These are phyloP conservation scores for Vitis rupestris DNA, from an alignment of 164 flowering plant genomes.

Conservation along the genomic window DNA sequence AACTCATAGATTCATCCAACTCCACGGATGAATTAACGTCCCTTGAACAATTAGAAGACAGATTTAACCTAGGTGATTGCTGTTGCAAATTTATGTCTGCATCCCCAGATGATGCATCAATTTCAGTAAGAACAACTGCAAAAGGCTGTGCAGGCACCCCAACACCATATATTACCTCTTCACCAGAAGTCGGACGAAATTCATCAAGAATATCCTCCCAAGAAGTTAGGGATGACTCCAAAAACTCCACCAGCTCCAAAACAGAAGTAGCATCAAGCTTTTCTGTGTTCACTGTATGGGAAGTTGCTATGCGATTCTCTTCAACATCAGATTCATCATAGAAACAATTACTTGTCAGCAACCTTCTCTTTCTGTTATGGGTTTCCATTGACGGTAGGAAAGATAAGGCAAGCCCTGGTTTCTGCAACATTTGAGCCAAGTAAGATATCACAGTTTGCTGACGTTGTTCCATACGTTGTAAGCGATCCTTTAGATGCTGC, in stretches of 20 bases:
- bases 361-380: slow-evolving; percentile 55
- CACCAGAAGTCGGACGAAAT: slow-evolving; percentile 8
- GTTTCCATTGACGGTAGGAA: slow-evolving; percentile 24
- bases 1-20: slow-evolving; percentile 40
- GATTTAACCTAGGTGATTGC: background rate
- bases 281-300: slow-evolving; percentile 24
- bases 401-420: slow-evolving; percentile 35
- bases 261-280: slow-evolving; percentile 17
- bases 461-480: slow-evolving; percentile 28
- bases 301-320: slow-evolving; percentile 19
- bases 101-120: slow-evolving; percentile 6
- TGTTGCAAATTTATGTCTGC: slow-evolving; percentile 7
- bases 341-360: slow-evolving; percentile 28
- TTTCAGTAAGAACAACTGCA: slow-evolving; percentile 11
- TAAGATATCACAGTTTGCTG: slow-evolving; percentile 38
- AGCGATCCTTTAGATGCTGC: slow-evolving; percentile 32
- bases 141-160: slow-evolving; percentile 4
- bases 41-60: background rate
- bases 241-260: slow-evolving; percentile 31
- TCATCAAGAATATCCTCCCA: slow-evolving; percentile 51
- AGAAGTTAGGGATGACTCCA: slow-evolving; percentile 45
- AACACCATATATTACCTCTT: background rate
- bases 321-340: slow-evolving; percentile 29
- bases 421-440: slow-evolving; percentile 32
- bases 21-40: slow-evolving; percentile 22